Evolutionary conservation across 192 early-diverging fungal genomes (phyloP), one percentile per base, ranked within the genome.

Genomic region (Coemansia sp.): DNA sequence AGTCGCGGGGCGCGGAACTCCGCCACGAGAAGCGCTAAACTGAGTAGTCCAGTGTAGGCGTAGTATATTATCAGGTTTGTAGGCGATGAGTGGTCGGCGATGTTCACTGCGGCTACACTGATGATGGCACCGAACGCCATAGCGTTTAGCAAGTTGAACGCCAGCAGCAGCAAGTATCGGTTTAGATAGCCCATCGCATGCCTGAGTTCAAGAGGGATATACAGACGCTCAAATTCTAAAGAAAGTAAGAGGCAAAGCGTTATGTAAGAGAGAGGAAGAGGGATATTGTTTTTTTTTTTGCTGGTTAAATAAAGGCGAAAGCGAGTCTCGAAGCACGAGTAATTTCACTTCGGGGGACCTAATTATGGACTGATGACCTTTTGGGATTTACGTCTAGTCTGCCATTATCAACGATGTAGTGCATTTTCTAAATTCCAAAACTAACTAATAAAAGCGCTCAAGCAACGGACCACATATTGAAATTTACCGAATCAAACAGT

Each of bases 41-140:
- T 79, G 18, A 86, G 71, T 1, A 75, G 63, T 2, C 80, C 85
- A 16, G 85, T 86, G 73, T 86, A 86, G 4, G 57, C 80, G 46
- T 86, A 71, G 78, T 86, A 86, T 12, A 86, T 83, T 41, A 86
- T 64, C 22, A 86, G 68, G 73, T 86, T 86, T 13, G 85, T 80
- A 15, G 85, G 74, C 43, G 85, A 78, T 3, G 49, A 12, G 62
- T 68, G 73, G 67, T 75, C 65, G 44, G 74, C 66, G 43, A 86
- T 76, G 64, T 86, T 83, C 27, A 75, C 60, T 18, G 74, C 72
- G 7, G 80, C 75, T 20, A 83, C 80, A 49, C 72, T 72, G 62
- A 83, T 65, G 29, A 86, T 77, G 29, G 70, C 70, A 20, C 77
- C 75, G 66, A 74, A 80, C 3, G 80, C 85, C 20, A 71, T 62